A percentile compares a stretch with the other conserved stretches of the same genome.
phyloP scores from a whole-genome alignment of 306 rosid genomes.

The Oemleria cerasiformis region DNA sequence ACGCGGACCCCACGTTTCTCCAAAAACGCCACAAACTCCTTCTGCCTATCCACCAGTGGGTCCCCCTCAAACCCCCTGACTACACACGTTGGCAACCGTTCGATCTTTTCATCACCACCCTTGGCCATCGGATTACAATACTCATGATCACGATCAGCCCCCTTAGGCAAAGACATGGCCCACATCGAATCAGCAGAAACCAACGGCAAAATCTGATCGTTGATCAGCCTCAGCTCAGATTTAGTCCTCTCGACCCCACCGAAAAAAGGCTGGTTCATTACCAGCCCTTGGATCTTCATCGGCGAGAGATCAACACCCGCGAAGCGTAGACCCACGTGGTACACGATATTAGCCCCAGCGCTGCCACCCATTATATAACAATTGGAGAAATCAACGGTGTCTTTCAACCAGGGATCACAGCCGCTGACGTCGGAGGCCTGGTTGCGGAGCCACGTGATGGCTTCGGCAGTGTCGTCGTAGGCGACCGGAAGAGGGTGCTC shows the following conservation, averaged over 20 bases:
- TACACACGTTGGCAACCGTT: conserved; percentile 47
- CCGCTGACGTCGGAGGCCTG: conserved; percentile 28
- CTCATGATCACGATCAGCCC: conserved; percentile 55
- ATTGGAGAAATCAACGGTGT: conserved; percentile 40
- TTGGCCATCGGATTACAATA: conserved; percentile 49
- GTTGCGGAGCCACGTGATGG: conserved; percentile 42
- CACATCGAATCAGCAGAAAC: conserved; percentile 56
- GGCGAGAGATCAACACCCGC: conserved; percentile 44
- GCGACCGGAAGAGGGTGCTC: conserved; percentile 90
- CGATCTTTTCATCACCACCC: conserved; percentile 32
- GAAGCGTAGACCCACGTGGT: conserved; percentile 50
- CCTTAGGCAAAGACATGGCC: conserved; percentile 48
- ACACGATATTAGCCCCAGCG: conserved; percentile 56
- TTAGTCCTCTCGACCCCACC: conserved; percentile 46
- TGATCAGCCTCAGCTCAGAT: conserved; percentile 39
- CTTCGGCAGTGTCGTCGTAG: conserved; percentile 62
- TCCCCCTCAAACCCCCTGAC: conserved; percentile 57
- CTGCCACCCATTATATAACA: conserved; percentile 60
- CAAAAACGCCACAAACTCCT: conserved; percentile 40
- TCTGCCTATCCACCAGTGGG: conserved; percentile 63
- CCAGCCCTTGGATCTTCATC: conserved; percentile 39
- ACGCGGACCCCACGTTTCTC: conserved; percentile 53
- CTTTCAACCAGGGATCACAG: conserved; percentile 56
- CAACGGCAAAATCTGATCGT: conserved; percentile 50
- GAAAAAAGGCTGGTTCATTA: conserved; percentile 45